These are phyloP conservation scores for Stephanodiscus minutulus DNA, from an alignment of 108 stramenopile species.

Conservation along the genomic window DNA sequence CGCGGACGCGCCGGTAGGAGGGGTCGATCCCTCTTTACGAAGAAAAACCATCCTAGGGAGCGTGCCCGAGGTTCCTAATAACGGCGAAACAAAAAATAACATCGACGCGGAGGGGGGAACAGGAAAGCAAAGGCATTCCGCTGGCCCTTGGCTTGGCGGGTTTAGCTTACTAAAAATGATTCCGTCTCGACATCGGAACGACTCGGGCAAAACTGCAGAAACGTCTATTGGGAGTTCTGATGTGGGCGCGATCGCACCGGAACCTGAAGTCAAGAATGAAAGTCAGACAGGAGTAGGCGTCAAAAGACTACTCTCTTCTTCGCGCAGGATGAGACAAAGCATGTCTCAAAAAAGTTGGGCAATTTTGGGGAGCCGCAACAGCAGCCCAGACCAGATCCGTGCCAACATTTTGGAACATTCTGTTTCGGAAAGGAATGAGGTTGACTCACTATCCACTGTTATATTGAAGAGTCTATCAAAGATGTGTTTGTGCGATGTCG, in stretches of 20 bases:
- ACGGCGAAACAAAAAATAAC: too few species aligned
- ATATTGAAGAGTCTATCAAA: slow-evolving; percentile 24
- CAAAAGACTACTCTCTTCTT: not conserved
- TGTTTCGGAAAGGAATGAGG: not conserved
- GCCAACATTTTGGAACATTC: not conserved
- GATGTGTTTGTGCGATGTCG: slow-evolving; percentile 28
- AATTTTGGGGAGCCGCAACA: not conserved
- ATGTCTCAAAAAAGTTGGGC: not conserved
- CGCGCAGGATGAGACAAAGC: not conserved
- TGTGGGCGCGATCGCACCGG: not conserved
- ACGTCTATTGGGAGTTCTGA: not conserved
- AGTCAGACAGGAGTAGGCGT: not conserved
- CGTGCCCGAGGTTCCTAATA: too few species aligned
- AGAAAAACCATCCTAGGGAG: too few species aligned
- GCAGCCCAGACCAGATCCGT: not conserved
- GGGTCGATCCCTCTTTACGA: too few species aligned
- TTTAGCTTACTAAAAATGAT: not conserved
- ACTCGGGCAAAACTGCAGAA: not conserved
- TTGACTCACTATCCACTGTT: not conserved
- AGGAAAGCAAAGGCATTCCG: too few species aligned
- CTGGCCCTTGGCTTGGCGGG: too few species aligned
- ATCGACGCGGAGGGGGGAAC: too few species aligned
- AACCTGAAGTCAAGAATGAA: not conserved
- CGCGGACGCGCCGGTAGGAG: too few species aligned
- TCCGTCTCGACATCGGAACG: not conserved